Conservation (phyloP, 2,329 filamentous ascomycete genomes). For the Cordyceps sp. region DNA sequence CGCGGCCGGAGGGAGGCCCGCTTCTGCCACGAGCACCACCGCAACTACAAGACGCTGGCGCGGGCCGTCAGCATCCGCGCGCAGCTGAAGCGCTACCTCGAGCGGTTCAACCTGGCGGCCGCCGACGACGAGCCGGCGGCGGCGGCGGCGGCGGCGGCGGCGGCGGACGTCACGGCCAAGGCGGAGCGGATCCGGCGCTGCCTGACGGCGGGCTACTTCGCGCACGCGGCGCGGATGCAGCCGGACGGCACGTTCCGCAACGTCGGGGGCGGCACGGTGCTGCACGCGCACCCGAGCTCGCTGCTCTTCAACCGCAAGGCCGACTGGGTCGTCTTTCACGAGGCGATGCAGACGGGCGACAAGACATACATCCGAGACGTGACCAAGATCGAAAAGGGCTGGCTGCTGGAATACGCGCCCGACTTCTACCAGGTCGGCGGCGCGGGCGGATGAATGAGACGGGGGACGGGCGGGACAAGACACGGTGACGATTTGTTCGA, state of each 20-base stretch:
- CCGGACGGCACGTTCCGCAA: conserved; percentile 79
- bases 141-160: conserved; percentile 24
- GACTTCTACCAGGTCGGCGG: conserved; percentile 55
- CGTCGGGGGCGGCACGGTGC: conserved; percentile 58
- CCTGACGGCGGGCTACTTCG: conserved; percentile 80
- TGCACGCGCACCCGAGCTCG: conserved; percentile 82
- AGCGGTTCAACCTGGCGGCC: conserved; percentile 61
- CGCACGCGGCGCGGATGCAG: conserved; percentile 87
- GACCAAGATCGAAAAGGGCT: conserved; percentile 85
- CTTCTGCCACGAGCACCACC: conserved; percentile 73
- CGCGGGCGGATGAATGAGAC: too few species aligned
- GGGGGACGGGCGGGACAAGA: too few species aligned
- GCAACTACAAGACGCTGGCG: conserved; percentile 75
- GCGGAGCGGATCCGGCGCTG: conserved; percentile 69
- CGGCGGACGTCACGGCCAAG: conserved; percentile 17
- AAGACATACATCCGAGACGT: conserved; percentile 87
- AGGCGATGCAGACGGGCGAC: conserved; percentile 73
- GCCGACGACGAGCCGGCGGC: too few species aligned
- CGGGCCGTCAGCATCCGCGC: conserved; percentile 73
- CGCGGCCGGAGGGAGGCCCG: too few species aligned
- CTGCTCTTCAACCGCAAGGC: conserved; percentile 94
- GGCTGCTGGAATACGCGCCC: conserved; percentile 77
- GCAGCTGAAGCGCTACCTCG: conserved; percentile 74
- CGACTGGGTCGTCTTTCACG: conserved; percentile 92
- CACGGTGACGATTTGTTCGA: too few species aligned